Evolutionary conservation across 208 protist genomes (phyloP).

Genomic region (Crithidia expoeki): DNA sequence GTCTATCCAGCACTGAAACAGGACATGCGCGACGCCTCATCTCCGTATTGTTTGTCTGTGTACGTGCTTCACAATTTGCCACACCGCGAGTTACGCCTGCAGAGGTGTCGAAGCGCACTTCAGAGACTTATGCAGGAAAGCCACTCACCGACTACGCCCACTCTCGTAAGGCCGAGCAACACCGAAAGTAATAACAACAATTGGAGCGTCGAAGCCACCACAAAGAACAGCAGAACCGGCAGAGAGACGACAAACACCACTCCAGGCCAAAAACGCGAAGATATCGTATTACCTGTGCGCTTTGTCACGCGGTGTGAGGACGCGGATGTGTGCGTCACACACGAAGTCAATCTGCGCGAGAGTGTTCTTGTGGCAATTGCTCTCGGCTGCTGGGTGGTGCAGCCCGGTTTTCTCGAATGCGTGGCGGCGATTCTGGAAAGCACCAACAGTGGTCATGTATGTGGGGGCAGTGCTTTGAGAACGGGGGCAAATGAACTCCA

Average conservation of each 20-base stretch:
- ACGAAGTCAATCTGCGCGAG: slow-evolving; percentile 66
- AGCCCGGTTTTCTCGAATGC: slow-evolving; percentile 46
- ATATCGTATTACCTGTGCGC: background rate
- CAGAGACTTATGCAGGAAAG: background rate
- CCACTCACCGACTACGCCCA: slow-evolving; percentile 4
- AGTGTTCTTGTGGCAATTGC: slow-evolving; percentile 73
- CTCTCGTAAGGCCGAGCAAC: background rate
- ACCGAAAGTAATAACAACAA: background rate
- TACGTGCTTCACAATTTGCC: slow-evolving; percentile 57
- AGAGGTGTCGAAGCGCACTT: slow-evolving; percentile 22
- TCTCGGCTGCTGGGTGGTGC: slow-evolving; percentile 61
- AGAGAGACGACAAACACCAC: background rate
- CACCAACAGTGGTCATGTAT: background rate
- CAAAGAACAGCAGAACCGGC: background rate
- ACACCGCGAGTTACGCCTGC: slow-evolving; percentile 26
- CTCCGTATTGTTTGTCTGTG: slow-evolving; percentile 15
- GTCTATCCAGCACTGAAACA: background rate
- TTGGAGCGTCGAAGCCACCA: background rate
- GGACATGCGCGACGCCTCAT: background rate
- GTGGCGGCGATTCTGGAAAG: slow-evolving; percentile 23
- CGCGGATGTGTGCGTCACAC: slow-evolving; percentile 68
- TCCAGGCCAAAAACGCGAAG: background rate
- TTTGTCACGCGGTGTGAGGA: slow-evolving; percentile 43
- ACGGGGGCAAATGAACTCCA: background rate
- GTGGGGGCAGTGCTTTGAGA: background rate